Percentiles rank a stretch among this genome's conserved stretches.
phyloP scores from a whole-genome alignment of 257 asterid genomes.

The Thymus quinquecostatus region DNA sequence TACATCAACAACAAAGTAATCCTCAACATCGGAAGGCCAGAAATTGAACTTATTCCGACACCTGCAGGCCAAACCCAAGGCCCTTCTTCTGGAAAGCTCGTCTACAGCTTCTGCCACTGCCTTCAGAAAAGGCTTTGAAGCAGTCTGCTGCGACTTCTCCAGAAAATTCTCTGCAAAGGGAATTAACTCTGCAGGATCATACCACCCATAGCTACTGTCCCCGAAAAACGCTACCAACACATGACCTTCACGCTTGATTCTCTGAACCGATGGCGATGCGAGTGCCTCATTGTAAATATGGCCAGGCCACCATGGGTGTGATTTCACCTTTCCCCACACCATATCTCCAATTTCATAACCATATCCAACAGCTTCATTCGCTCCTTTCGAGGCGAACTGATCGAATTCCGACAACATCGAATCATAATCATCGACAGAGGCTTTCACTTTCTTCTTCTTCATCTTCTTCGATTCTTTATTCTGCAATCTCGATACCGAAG shows the following conservation, averaged over 20 bases:
- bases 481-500: conserved; percentile 20
- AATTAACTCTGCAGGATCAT: conserved; percentile 70
- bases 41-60: conserved; percentile 71
- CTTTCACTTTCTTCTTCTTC: conserved; percentile 29
- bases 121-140: conserved; percentile 52
- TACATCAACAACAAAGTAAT: conserved; percentile 64
- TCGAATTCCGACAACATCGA: conserved; percentile 68
- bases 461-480: conserved; percentile 14
- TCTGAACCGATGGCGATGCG: conserved; percentile 69
- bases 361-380: conserved; percentile 55
- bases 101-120: conserved; percentile 92
- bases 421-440: conserved; percentile 32
- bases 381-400: conserved; percentile 53
- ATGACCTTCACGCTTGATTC: conserved; percentile 76
- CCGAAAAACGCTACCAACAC: conserved; percentile 91
- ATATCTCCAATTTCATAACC: conserved; percentile 83
- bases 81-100: conserved; percentile 72
- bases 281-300: conserved; percentile 68
- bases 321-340: conserved; percentile 98
- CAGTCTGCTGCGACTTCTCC: conserved; percentile 76
- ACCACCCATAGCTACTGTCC: conserved; percentile 95
- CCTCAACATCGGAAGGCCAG: conserved; percentile 57
- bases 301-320: conserved; percentile 99
- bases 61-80: conserved; percentile 75
- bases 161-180: conserved; percentile 73